Evolutionary conservation across 345 rosid species (phyloP), one percentile per base, ranked within the genome.

Genomic region (Theobroma cacao): DNA sequence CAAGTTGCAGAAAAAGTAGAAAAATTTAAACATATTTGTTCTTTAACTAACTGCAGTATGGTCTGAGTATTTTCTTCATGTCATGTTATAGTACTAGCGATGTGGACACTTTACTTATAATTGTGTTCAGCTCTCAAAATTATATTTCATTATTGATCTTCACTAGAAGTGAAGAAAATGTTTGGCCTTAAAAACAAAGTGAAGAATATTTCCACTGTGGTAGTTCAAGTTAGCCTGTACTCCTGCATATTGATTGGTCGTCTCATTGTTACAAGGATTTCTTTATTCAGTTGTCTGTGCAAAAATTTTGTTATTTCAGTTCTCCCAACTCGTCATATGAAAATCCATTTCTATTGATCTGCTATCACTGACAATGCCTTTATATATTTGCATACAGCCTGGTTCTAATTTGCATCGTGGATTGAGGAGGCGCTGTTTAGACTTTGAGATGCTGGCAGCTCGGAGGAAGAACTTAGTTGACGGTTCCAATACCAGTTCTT

Each of bases 351-450:
- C 61, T 63, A 52, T 60, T n/a, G 22, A 28, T 48, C 40, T 72
- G 41, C 26, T 55, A 41, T 59, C 53, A 50, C 22, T 71, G 67
- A 13, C 61, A 47, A 13, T 77, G 72, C 78, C 69, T 85, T 72
- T 80, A 11, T 74, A 53, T 84, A n/a, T 66, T 74, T 82, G 52
- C 77, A 45, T 79, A 65, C 80, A 95, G 97, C 75, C 85, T 67
- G 78, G 83, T 82, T 86, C 88, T 56, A 85, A 77, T 85, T 79
- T 90, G 89, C 88, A 90, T 72, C 93, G 95, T 77, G 95, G 99
- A 79, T 82, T 94, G 87, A 83, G 93, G 81, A 90, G 99, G 83
- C 97, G 99, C 33, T 96, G 99, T 87, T 84, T 96, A 31, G 97
- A 96, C 88, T 96, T 94, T 84, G 97, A 91, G 85, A 84, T 80